Evolutionary conservation across 164 flowering plant genomes (phyloP), one percentile per base, ranked within the genome.

Genomic region (Pachysandra terminalis): DNA sequence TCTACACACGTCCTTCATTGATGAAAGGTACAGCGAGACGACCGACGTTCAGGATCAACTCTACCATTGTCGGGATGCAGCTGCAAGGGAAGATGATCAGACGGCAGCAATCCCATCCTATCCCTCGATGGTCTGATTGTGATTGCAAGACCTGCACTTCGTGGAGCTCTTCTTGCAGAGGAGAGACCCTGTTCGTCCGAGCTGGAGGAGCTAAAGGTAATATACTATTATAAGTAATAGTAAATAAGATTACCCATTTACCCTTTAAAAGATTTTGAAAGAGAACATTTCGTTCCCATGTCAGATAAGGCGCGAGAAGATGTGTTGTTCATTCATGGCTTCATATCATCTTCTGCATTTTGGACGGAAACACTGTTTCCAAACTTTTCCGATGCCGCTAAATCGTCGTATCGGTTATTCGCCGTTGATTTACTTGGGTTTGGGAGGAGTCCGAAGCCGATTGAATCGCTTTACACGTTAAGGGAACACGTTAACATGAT

Each of bases 311-410:
- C n/a, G n/a, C n/a, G n/a, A n/a, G n/a, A n/a, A n/a, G n/a, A n/a
- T n/a, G n/a, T n/a, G n/a, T n/a, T n/a, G n/a, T n/a, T n/a, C n/a
- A n/a, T n/a, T n/a, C n/a, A n/a, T n/a, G n/a, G n/a, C n/a, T n/a
- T n/a, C n/a, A 89, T 95, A 4, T 95, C 98, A 9, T 89, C 97
- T 0, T 95, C 98, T 0, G 79, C 79, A n/a, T 91, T 95, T 64
- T 95, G 98, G 98, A 87, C 96, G 0, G 98, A 95, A 57, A 95
- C 98, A 2, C 15, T 95, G 8, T 91, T 90, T 53, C 97, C 98
- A 0, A 95, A 90, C 75, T 83, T 91, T 68, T 85, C 97, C 1
- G 70, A 35, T 1, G 68, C 79, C 0, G 75, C 86, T 0, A 90
- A 84, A 64, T 85, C 96, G 0, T 77, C 72, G 10, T 86, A 87